These are phyloP conservation scores for Closterium sp. DNA, from an alignment of 139 green algal genomes.

Conservation along the genomic window DNA sequence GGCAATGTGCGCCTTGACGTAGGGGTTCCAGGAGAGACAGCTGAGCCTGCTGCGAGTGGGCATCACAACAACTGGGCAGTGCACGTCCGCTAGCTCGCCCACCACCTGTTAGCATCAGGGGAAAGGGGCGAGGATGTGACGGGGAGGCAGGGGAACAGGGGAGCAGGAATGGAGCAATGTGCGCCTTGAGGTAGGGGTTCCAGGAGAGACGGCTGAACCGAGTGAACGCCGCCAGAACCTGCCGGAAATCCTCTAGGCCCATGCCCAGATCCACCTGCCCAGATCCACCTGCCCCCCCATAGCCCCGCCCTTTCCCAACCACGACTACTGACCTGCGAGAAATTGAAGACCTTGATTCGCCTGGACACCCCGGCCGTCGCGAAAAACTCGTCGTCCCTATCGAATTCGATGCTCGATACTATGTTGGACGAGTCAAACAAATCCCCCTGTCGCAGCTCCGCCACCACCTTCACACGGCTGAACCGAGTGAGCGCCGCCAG, in stretches of 20 bases:
- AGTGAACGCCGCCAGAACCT: no score
- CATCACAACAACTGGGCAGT: slow-evolving; percentile 63
- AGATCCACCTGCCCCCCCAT: no score
- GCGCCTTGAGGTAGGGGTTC: slow-evolving; percentile 64
- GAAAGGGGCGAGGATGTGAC: neutral
- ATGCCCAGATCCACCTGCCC: slow-evolving; percentile 58
- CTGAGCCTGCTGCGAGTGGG: slow-evolving; percentile 68
- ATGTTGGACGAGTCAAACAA: slow-evolving; percentile 49
- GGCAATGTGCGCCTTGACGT: slow-evolving; percentile 65
- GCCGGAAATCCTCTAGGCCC: no score
- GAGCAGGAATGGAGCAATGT: neutral
- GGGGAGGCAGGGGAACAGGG: no score
- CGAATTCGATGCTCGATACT: slow-evolving; percentile 72
- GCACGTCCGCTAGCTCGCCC: slow-evolving; percentile 44
- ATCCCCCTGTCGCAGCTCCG: slow-evolving; percentile 47
- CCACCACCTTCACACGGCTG: slow-evolving; percentile 37
- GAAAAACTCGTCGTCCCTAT: slow-evolving; percentile 72
- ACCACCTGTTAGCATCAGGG: slow-evolving; percentile 41
- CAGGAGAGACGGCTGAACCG: slow-evolving; percentile 81
- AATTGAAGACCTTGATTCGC: slow-evolving; percentile 61
- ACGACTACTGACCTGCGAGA: neutral
- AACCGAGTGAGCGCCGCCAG: no score
- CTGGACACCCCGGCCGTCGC: slow-evolving; percentile 80
- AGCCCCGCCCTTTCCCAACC: no score
- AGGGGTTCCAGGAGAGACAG: slow-evolving; percentile 79